Evolutionary conservation across 352 stramenopile species (phyloP).

Genomic region (Phytophthora cajani): DNA sequence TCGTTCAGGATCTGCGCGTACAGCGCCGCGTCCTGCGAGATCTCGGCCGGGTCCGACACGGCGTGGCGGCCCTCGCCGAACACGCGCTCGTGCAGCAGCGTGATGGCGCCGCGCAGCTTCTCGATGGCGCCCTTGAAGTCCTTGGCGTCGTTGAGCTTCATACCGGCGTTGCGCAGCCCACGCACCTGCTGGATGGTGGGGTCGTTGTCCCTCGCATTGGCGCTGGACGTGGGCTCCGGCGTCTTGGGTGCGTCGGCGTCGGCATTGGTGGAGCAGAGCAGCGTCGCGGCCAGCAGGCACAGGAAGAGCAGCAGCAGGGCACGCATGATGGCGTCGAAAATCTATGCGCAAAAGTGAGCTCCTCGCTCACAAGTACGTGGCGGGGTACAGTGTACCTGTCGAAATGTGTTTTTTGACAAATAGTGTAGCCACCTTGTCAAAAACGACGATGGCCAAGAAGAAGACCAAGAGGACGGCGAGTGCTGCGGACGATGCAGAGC

Average conservation of each 20-base stretch:
- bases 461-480: slow-evolving; percentile 37
- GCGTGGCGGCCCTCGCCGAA: slow-evolving; percentile 59
- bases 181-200: slow-evolving; percentile 72
- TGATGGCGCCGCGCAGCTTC: slow-evolving; percentile 74
- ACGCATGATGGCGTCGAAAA: slow-evolving; percentile 12
- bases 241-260: slow-evolving; percentile 11
- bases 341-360: neutral
- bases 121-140: slow-evolving; percentile 58
- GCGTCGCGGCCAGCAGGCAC: slow-evolving; percentile 37
- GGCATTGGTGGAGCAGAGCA: slow-evolving; percentile 1
- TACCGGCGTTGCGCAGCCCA: slow-evolving; percentile 72
- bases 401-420: neutral
- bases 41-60: slow-evolving; percentile 61
- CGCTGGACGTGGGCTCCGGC: slow-evolving; percentile 33
- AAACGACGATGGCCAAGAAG: slow-evolving; percentile 48
- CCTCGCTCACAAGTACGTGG: too few species aligned
- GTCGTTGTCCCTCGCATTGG: slow-evolving; percentile 55
- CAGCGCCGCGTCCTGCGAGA: slow-evolving; percentile 74
- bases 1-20: slow-evolving; percentile 85
- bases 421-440: neutral
- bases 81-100: slow-evolving; percentile 69
- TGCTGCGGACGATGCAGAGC: neutral
- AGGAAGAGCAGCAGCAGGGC: slow-evolving; percentile 28
- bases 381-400: neutral
- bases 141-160: slow-evolving; percentile 76